Conservation (phyloP, 352 stramenopile genomes). For the Phytophthora syringae region DNA sequence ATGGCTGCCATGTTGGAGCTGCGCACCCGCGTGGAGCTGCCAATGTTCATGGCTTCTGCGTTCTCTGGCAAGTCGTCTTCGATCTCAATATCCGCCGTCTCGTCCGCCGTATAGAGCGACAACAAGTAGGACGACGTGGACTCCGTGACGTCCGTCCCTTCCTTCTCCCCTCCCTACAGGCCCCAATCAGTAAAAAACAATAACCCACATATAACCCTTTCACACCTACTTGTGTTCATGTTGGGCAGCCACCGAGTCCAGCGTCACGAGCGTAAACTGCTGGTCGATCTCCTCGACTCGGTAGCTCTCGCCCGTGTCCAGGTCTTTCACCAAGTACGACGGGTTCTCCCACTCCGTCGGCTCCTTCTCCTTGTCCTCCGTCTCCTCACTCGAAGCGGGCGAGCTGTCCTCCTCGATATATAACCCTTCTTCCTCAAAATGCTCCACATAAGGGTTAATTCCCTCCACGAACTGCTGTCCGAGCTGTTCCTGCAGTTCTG, state of each 20-base stretch:
- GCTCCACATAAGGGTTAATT: constrained; percentile 64
- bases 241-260: constrained; percentile 69
- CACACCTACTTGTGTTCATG: constrained; percentile 59
- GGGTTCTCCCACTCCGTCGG: constrained; percentile 76
- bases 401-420: constrained; percentile 35
- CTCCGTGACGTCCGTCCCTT: constrained; percentile 23
- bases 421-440: constrained; percentile 36
- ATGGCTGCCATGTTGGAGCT: constrained; percentile 60
- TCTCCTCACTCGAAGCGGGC: constrained; percentile 12
- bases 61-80: constrained; percentile 50
- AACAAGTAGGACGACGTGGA: constrained; percentile 75
- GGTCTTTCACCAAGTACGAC: constrained; percentile 82
- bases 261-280: constrained; percentile 78
- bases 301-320: constrained; percentile 83
- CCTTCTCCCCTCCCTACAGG: constrained; percentile 28
- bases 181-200: constrained; percentile 5
- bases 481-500: constrained; percentile 37
- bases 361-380: constrained; percentile 34
- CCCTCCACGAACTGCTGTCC: constrained; percentile 43
- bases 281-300: constrained; percentile 86
- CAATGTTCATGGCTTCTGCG: constrained; percentile 5
- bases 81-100: constrained; percentile 85
- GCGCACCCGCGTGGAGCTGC: constrained; percentile 33
- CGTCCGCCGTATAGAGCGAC: constrained; percentile 78
- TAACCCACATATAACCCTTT: not conserved